phyloP scores from a whole-genome alignment of 306 rosid species.

The Styphnolobium japonicum region DNA sequence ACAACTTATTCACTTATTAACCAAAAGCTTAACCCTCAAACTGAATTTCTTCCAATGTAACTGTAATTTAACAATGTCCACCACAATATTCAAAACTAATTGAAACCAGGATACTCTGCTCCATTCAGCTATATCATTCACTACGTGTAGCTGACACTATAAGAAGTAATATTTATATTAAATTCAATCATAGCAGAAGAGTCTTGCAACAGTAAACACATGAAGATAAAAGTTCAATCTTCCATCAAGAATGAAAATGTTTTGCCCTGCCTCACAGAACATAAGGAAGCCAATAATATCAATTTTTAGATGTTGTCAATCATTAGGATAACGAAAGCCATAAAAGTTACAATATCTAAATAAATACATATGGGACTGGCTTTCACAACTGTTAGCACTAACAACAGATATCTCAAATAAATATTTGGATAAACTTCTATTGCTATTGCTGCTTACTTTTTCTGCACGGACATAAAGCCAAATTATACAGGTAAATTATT shows the following conservation, averaged over 20 bases:
- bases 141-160: neutral
- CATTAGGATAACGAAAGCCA: neutral
- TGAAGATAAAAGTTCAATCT: neutral
- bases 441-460: constrained; percentile 18
- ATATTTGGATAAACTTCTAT: neutral
- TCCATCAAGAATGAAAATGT: neutral
- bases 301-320: neutral
- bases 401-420: neutral
- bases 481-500: neutral
- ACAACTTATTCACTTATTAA: neutral
- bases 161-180: neutral
- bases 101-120: neutral
- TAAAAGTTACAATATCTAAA: neutral
- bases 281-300: neutral
- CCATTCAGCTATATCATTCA: constrained; percentile 8
- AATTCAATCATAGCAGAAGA: neutral
- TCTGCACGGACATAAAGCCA: neutral
- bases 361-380: neutral
- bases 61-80: neutral
- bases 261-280: neutral
- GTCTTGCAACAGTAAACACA: neutral
- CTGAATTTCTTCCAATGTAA: neutral
- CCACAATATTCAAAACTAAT: constrained; percentile 11
- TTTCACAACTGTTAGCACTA: constrained; percentile 9
- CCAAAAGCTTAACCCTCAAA: neutral